Evolutionary conservation across 1,284 basidiomycete genomes (phyloP).

Genomic region (Boletus austroedulis): DNA sequence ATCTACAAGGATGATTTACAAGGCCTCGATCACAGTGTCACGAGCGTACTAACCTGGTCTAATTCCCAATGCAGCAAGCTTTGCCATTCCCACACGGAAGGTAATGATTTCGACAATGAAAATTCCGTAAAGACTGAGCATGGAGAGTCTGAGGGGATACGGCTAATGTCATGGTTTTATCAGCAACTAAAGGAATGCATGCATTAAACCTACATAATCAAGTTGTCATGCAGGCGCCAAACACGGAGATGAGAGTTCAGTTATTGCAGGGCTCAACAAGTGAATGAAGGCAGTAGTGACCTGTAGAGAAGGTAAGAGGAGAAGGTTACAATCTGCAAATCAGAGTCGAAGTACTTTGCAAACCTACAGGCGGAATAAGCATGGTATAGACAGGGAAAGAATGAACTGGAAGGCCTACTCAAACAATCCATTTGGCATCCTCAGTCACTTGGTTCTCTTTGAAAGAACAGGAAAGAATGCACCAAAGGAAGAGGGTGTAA

Average conservation of each 20-base stretch:
- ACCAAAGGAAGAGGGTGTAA: constrained; percentile 64
- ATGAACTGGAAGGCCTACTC: constrained; percentile 53
- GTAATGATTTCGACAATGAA: constrained; percentile 85
- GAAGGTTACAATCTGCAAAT: constrained; percentile 10
- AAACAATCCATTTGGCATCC: constrained; percentile 64
- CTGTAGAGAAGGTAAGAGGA: constrained; percentile 37
- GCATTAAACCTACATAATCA: constrained; percentile 60
- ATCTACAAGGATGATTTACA: constrained; percentile 40
- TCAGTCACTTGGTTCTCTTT: constrained; percentile 52
- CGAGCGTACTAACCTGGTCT: constrained; percentile 50
- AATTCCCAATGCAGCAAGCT: constrained; percentile 54
- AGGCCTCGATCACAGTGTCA: neutral
- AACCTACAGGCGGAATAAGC: constrained; percentile 50
- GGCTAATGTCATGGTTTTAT: constrained; percentile 44
- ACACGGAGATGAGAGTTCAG: constrained; percentile 71
- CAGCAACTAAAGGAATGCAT: neutral
- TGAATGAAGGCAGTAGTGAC: constrained; percentile 93
- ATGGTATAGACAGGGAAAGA: neutral
- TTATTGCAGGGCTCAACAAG: constrained; percentile 73
- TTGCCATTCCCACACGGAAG: constrained; percentile 74
- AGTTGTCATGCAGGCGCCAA: constrained; percentile 67
- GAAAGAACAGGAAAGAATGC: constrained; percentile 84
- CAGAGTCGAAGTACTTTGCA: constrained; percentile 94
- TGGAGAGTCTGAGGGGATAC: constrained; percentile 77
- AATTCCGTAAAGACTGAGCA: constrained; percentile 77